These are phyloP conservation scores for Scedosporium dehoogii DNA, from an alignment of 2,329 filamentous ascomycete species.

Conservation along the genomic window DNA sequence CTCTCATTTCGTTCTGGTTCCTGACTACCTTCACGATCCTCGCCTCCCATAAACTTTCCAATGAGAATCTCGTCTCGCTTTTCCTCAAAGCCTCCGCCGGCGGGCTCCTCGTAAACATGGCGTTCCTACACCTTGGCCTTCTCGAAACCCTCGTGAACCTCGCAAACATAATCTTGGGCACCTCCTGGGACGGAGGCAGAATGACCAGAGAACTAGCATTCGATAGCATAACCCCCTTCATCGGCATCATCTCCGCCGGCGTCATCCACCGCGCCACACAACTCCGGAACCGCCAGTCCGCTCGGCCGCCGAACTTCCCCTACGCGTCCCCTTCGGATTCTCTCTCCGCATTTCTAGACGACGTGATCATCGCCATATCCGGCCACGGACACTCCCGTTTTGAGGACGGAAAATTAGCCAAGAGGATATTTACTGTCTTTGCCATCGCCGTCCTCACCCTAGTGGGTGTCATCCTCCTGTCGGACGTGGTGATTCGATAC, in stretches of 20 bases:
- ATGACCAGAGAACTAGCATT: slow-evolving; percentile 39
- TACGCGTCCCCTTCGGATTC: slow-evolving; percentile 5
- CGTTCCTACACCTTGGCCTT: slow-evolving; percentile 20
- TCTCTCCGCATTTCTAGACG: slow-evolving; percentile 1
- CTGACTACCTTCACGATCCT: slow-evolving; percentile 45
- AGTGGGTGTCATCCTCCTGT: background rate
- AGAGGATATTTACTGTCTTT: background rate
- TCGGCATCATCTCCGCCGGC: slow-evolving; percentile 42
- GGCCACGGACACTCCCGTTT: background rate
- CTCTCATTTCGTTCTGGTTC: slow-evolving; percentile 53
- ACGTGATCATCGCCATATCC: background rate
- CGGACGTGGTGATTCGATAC: slow-evolving; percentile 3
- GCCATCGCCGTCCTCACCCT: background rate
- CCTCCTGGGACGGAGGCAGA: slow-evolving; percentile 37
- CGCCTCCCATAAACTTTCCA: slow-evolving; percentile 27
- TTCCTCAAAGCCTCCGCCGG: slow-evolving; percentile 37
- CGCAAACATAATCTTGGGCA: slow-evolving; percentile 30
- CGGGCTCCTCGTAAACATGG: slow-evolving; percentile 24
- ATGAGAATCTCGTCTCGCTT: slow-evolving; percentile 30
- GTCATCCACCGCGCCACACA: slow-evolving; percentile 22
- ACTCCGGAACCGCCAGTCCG: background rate
- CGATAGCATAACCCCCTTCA: slow-evolving; percentile 45
- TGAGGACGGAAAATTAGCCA: slow-evolving; percentile 3
- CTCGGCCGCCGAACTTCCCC: background rate
- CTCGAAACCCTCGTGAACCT: slow-evolving; percentile 17